Evolutionary conservation across 2,329 filamentous ascomycete genomes (phyloP).

Genomic region (Xylaria sp.): DNA sequence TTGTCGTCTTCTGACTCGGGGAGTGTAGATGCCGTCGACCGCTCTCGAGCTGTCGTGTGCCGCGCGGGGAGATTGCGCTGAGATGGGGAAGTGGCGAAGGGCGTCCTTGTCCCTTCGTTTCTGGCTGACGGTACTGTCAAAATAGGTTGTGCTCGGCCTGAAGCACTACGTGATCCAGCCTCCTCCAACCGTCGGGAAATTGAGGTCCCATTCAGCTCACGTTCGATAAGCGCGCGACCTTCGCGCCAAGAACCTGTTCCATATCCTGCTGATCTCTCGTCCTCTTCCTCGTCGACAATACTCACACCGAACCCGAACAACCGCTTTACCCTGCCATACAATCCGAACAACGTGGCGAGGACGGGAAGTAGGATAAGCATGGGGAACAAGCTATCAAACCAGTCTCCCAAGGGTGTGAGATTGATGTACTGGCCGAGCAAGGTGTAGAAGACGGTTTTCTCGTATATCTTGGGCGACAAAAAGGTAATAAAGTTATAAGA

Average conservation of each 20-base stretch:
- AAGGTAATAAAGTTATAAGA: slow-evolving; percentile 98
- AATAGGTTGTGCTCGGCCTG: slow-evolving; percentile 50
- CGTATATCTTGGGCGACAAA: slow-evolving; percentile 72
- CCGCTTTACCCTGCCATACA: slow-evolving; percentile 82
- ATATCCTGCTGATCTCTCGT: slow-evolving; percentile 66
- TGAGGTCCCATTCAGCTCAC: slow-evolving; percentile 74
- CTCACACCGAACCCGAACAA: slow-evolving; percentile 78
- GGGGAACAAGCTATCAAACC: slow-evolving; percentile 89
- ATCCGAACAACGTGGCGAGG: slow-evolving; percentile 81
- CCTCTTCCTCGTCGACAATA: slow-evolving; percentile 76
- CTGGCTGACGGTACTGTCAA: slow-evolving; percentile 54
- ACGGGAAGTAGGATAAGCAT: slow-evolving; percentile 87
- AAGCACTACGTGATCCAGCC: slow-evolving; percentile 44
- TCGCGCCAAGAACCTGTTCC: slow-evolving; percentile 89
- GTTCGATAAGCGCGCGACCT: slow-evolving; percentile 86
- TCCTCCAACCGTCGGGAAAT: slow-evolving; percentile 56
- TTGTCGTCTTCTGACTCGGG: slow-evolving; percentile 75
- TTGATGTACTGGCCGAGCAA: slow-evolving; percentile 86
- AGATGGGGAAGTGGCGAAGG: slow-evolving; percentile 50
- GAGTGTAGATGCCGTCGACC: slow-evolving; percentile 49
- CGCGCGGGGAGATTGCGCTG: slow-evolving; percentile 40
- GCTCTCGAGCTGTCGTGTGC: slow-evolving; percentile 42
- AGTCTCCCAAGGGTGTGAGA: slow-evolving; percentile 78
- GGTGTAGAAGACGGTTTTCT: slow-evolving; percentile 80
- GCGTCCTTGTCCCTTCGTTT: slow-evolving; percentile 47